phyloP scores from a whole-genome alignment of 1,284 basidiomycete species.

The Naganishia sp. region DNA sequence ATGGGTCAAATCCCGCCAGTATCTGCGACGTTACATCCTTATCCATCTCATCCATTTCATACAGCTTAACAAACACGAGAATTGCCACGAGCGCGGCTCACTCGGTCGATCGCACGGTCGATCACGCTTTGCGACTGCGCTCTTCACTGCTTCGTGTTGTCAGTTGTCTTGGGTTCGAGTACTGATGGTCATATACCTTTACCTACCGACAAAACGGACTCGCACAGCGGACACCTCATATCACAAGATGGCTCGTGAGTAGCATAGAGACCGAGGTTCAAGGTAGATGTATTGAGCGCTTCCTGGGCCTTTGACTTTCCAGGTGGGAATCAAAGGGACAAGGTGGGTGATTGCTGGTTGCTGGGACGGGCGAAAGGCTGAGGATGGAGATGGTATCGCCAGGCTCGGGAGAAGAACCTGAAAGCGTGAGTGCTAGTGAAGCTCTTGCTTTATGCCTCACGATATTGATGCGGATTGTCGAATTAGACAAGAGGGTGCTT shows the following conservation, averaged over 20 bases:
- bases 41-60: no score
- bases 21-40: no score
- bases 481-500: constrained; percentile 17
- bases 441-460: background rate
- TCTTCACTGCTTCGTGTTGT: background rate
- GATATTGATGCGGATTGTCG: background rate
- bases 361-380: background rate
- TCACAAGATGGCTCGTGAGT: constrained; percentile 31
- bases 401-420: constrained; percentile 33
- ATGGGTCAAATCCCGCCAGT: no score
- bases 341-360: constrained; percentile 9
- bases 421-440: constrained; percentile 22
- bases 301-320: background rate
- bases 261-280: background rate
- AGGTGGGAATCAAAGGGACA: constrained; percentile 35
- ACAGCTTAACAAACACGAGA: no score
- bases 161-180: background rate
- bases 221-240: background rate
- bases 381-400: background rate
- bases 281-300: background rate
- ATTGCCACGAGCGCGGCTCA: background rate
- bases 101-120: background rate
- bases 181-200: background rate
- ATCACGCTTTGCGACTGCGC: background rate
- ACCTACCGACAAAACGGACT: no score